These are phyloP conservation scores for Exophiala mesophila DNA, from an alignment of 2,329 filamentous ascomycete species.

Conservation along the genomic window DNA sequence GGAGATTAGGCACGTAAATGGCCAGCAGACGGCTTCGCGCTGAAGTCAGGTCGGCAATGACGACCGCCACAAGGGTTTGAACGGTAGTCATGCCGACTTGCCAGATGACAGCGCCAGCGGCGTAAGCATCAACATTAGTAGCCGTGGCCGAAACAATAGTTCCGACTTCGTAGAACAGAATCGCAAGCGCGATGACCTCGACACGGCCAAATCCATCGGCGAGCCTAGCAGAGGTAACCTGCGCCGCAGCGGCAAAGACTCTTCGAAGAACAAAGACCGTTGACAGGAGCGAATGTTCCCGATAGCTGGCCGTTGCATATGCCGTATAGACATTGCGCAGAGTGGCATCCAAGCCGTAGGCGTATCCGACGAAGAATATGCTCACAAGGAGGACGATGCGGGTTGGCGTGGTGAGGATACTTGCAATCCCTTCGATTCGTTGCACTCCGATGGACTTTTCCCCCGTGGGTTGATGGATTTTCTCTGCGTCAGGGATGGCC, in stretches of 20 bases:
- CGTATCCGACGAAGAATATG: conserved; percentile 2
- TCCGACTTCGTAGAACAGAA: conserved; percentile 1
- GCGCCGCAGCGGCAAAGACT: background rate
- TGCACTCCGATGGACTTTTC: conserved; percentile 1
- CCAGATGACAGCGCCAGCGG: background rate
- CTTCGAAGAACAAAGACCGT: conserved; percentile 1
- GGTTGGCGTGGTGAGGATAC: background rate
- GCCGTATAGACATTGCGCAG: conserved; percentile 1
- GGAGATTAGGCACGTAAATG: conserved; percentile 1
- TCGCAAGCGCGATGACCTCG: conserved; percentile 1
- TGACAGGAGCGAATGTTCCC: background rate
- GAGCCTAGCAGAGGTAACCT: conserved; percentile 1
- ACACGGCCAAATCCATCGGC: conserved; percentile 1
- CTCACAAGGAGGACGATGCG: background rate
- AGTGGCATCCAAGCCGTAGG: conserved; percentile 2
- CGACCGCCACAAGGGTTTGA: conserved; percentile 1
- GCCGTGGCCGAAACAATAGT: background rate
- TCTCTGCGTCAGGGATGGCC: background rate
- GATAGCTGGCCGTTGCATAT: conserved; percentile 3
- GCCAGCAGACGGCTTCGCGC: background rate
- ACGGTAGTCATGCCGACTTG: background rate
- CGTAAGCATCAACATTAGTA: background rate
- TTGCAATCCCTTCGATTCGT: conserved; percentile 1
- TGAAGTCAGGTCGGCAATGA: background rate
- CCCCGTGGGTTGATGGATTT: background rate